Conservation (phyloP, 2,329 filamentous ascomycete species). For the Gliomastix tumulicola region DNA sequence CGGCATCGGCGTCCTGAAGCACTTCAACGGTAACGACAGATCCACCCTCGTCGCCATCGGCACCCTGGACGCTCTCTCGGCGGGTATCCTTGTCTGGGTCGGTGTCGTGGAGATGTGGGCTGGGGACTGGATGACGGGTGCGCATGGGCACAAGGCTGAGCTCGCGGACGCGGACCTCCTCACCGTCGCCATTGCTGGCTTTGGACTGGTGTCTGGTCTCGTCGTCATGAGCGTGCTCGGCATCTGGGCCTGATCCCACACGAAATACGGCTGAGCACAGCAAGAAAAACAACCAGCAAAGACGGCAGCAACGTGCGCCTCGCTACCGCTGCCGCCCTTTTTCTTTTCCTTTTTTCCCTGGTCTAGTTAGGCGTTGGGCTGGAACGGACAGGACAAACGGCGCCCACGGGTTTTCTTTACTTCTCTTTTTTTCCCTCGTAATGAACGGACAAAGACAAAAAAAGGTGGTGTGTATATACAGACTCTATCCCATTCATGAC, state of each 20-base stretch:
- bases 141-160: constrained; percentile 32
- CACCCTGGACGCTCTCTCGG: constrained; percentile 65
- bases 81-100: constrained; percentile 74
- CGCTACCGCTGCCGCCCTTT: no score
- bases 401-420: no score
- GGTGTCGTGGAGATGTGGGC: constrained; percentile 76
- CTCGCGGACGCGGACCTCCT: constrained; percentile 41
- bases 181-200: constrained; percentile 40
- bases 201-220: constrained; percentile 54
- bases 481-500: no score
- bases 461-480: no score
- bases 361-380: no score
- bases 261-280: no score
- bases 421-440: no score
- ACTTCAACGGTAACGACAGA: constrained; percentile 68
- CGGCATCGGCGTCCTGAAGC: constrained; percentile 62
- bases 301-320: no score
- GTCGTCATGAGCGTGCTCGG: constrained; percentile 65
- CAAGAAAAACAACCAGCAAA: no score
- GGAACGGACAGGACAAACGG: no score
- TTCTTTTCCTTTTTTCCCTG: no score
- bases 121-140: constrained; percentile 59
- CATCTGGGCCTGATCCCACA: constrained; percentile 61
- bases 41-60: constrained; percentile 65
- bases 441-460: no score